Evolutionary conservation across 768 basidiomycete genomes (phyloP).

Genomic region (Nevesoporus exiguus): DNA sequence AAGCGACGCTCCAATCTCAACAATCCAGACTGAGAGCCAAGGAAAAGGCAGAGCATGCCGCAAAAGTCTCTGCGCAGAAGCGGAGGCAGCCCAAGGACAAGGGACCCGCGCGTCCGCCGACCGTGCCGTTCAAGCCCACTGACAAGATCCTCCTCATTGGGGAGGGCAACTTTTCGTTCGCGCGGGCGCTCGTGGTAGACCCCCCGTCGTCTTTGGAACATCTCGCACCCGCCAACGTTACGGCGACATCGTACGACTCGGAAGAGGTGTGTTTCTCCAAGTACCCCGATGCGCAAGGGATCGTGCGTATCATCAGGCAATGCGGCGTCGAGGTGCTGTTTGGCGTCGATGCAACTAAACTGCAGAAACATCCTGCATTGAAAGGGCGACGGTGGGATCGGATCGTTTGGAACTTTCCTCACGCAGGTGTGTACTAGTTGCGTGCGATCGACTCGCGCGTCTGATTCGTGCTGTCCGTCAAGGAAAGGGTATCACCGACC

Average conservation of each 20-base stretch:
- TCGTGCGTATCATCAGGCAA: conserved; percentile 50
- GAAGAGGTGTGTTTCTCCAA: conserved; percentile 75
- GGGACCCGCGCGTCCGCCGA: conserved; percentile 37
- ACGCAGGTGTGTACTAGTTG: conserved; percentile 61
- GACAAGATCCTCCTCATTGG: conserved; percentile 79
- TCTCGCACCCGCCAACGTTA: conserved; percentile 63
- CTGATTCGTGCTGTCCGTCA: conserved; percentile 5
- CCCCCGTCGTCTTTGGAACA: conserved; percentile 45
- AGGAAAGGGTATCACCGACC: conserved; percentile 90
- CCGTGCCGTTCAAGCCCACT: conserved; percentile 60
- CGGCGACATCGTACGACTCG: conserved; percentile 83
- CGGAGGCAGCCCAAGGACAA: conserved; percentile 31
- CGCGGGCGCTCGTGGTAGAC: conserved; percentile 61
- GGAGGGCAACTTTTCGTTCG: conserved; percentile 95
- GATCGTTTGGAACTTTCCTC: conserved; percentile 95
- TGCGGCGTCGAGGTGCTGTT: conserved; percentile 74
- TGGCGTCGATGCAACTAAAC: conserved; percentile 75
- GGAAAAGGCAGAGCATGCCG: conserved; percentile 54
- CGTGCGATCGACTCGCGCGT: neutral
- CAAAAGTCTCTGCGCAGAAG: conserved; percentile 40
- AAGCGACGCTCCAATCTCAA: conserved; percentile 65
- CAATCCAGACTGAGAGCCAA: conserved; percentile 64
- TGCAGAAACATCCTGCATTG: conserved; percentile 57
- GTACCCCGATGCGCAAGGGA: conserved; percentile 69
- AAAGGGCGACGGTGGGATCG: conserved; percentile 69